A percentile compares a stretch with the other conserved stretches of the same genome.
These are phyloP conservation scores for Mayamaea pseudoterrestris DNA, from an alignment of 108 stramenopile species.

Conservation along the genomic window DNA sequence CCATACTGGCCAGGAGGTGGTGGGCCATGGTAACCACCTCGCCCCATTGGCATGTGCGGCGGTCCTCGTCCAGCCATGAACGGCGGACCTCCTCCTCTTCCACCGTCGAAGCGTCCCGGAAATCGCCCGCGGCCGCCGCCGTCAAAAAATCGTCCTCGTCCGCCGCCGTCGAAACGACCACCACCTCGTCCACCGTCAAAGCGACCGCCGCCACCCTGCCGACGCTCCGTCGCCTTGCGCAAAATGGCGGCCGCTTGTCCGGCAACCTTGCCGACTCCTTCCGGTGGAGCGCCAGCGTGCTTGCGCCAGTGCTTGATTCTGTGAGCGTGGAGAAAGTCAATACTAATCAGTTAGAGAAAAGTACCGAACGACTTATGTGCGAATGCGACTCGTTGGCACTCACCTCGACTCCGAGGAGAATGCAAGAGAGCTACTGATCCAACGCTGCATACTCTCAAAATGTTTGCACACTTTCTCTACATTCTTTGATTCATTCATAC, in stretches of 20 bases:
- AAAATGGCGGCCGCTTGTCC: constrained; percentile 86
- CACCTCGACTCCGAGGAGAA: too few species aligned
- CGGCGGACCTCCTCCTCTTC: background rate
- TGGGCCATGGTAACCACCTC: too few species aligned
- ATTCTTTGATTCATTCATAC: too few species aligned
- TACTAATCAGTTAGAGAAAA: constrained; percentile 3
- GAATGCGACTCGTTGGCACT: background rate
- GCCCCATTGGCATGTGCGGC: constrained; percentile 4
- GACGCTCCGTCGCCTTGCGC: constrained; percentile 69
- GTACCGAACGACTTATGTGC: background rate
- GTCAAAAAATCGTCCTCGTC: constrained; percentile 13
- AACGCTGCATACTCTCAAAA: too few species aligned
- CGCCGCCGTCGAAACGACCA: constrained; percentile 27
- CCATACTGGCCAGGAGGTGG: constrained; percentile 31
- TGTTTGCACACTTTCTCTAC: too few species aligned
- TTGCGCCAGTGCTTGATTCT: constrained; percentile 84
- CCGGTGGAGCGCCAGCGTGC: constrained; percentile 83
- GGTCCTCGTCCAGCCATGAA: background rate
- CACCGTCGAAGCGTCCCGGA: constrained; percentile 5
- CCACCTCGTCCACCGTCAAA: constrained; percentile 40
- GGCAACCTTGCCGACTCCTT: constrained; percentile 78
- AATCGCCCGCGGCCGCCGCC: constrained; percentile 15
- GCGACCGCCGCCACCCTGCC: constrained; percentile 47
- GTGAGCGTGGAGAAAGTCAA: background rate
- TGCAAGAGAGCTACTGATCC: background rate